Percentiles rank a stretch among this genome's conserved stretches.
These are phyloP conservation scores for Rauvolfia tetraphylla DNA, from an alignment of 257 asterid genomes.

Conservation along the genomic window DNA sequence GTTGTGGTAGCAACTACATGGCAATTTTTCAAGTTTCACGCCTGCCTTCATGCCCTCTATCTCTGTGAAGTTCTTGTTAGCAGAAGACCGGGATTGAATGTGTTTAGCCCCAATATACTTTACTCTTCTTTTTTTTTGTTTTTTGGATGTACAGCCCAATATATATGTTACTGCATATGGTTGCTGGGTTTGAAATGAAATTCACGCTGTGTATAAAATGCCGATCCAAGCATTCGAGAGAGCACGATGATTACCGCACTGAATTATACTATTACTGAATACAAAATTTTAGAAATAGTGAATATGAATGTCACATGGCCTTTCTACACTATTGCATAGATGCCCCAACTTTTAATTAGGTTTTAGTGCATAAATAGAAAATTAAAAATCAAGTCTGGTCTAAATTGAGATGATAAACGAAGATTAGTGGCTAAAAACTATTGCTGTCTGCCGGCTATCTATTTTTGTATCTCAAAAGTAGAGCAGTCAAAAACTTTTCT, in stretches of 20 bases:
- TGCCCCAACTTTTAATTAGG: no score
- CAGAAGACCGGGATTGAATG: not conserved
- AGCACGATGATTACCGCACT: no score
- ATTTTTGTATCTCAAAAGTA: not conserved
- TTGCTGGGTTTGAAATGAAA: no score
- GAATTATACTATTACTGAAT: no score
- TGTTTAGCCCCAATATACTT: no score
- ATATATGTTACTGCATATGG: no score
- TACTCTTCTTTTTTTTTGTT: not conserved
- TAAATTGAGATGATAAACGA: not conserved
- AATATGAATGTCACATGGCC: no score
- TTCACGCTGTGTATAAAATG: no score
- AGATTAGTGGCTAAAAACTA: no score
- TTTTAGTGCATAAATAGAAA: not conserved
- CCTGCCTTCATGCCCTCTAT: not conserved
- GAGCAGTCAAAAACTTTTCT: not conserved
- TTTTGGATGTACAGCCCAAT: not conserved
- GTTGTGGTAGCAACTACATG: not conserved
- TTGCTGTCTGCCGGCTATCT: not conserved
- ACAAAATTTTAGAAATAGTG: no score
- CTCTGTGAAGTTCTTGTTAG: slow-evolving; percentile 24
- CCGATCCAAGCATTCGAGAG: no score
- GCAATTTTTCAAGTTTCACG: not conserved
- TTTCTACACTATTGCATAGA: no score
- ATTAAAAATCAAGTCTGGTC: not conserved